Evolutionary conservation across 1,284 basidiomycete species (phyloP), one percentile per base, ranked within the genome.

Genomic region (Schizophyllum amplum): DNA sequence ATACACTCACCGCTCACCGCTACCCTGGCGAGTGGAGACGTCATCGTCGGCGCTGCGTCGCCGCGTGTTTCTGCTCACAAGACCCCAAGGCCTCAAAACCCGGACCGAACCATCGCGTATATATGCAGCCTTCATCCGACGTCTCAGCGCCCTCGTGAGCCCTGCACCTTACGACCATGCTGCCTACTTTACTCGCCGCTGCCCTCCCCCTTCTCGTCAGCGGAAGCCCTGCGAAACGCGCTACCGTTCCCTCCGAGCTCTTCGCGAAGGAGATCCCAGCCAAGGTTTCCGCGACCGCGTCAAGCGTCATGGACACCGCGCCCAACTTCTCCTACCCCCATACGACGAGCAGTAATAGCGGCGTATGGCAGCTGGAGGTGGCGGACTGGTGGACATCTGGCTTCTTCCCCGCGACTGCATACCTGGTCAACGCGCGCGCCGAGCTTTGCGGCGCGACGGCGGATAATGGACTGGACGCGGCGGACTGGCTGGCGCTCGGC

Each of bases 301-400:
- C 64, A 49, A 64, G 65, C 57, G 55, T 64, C 63, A 24, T 66
- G 61, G 21, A 52, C 54, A n/a, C 62, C 47, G 42, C 13, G 54
- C 24, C 56, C 58, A 60, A 23, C 59, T 51, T 33, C 75, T 61
- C 64, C 66, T 55, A 63, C 60, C 55, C 55, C 59, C 21, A 50
- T 20, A 21, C 24, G 21, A 50, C 48, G 21, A 20, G 22, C 48
- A 50, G 21, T 20, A 42, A 42, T 17, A 5, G 63, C 1, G 84
- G 83, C 0, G 64, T 64, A 17, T 88, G 83, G 84, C 64, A 68
- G 3, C 77, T 73, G 58, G 82, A 83, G 66, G 52, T 60, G 4
- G 74, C 79, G 0, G 76, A 84, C 62, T 78, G 75, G 4, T 87
- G 86, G 86, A 86, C 85, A 0, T 77, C 81, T 5, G 84, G 83